These are phyloP conservation scores for Vitis cinerea DNA, from an alignment of 164 flowering plant genomes.

Conservation along the genomic window DNA sequence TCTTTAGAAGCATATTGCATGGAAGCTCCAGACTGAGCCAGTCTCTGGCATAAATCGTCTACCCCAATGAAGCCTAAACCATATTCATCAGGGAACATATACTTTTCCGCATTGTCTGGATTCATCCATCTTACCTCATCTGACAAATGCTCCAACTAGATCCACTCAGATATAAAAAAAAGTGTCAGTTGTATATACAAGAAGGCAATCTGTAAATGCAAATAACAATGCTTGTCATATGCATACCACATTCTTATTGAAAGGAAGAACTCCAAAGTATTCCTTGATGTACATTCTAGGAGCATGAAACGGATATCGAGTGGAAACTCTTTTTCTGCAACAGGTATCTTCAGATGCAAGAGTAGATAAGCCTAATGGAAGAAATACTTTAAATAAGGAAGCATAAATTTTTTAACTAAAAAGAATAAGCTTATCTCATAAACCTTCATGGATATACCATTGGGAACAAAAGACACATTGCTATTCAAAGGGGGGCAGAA, in stretches of 20 bases:
- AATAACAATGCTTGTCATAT: background rate
- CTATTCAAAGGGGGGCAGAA: conserved; percentile 60
- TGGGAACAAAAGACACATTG: conserved; percentile 22
- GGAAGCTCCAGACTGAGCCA: conserved; percentile 72
- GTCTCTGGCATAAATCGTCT: conserved; percentile 53
- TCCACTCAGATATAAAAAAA: conserved; percentile 5
- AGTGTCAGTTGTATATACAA: conserved; percentile 20
- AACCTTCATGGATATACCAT: conserved; percentile 42
- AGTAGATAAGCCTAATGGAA: conserved; percentile 42
- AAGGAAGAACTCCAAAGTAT: conserved; percentile 60
- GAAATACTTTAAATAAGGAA: conserved; percentile 16
- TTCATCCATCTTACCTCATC: conserved; percentile 42
- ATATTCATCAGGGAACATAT: conserved; percentile 44
- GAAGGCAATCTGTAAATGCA: background rate
- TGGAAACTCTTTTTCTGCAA: conserved; percentile 44
- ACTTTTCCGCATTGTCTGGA: conserved; percentile 58
- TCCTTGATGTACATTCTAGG: conserved; percentile 60
- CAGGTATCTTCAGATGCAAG: conserved; percentile 32
- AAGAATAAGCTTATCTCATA: background rate
- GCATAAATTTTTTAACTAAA: background rate
- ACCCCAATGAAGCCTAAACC: conserved; percentile 46
- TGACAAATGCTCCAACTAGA: conserved; percentile 47
- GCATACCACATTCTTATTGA: conserved; percentile 39
- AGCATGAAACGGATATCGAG: conserved; percentile 54
- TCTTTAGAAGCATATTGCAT: conserved; percentile 54